Evolutionary conservation across 2,329 filamentous ascomycete genomes (phyloP).

Genomic region (Penicillium expansum): DNA sequence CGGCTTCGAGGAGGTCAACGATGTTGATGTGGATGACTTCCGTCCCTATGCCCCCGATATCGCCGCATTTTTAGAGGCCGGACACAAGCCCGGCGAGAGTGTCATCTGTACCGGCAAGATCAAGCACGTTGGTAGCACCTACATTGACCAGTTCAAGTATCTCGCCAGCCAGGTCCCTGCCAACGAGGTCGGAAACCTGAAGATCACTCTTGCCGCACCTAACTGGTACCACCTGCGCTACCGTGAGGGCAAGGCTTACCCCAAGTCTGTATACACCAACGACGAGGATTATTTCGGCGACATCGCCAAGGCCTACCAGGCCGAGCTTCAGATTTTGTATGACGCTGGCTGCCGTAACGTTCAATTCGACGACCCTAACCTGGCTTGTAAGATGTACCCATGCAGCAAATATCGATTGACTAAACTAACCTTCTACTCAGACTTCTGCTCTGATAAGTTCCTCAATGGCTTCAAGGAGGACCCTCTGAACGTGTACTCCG

Average conservation of each 20-base stretch:
- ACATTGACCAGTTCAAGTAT: slow-evolving; percentile 58
- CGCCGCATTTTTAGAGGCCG: slow-evolving; percentile 59
- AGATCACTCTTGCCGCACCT: slow-evolving; percentile 66
- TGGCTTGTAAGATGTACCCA: slow-evolving; percentile 53
- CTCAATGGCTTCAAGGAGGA: slow-evolving; percentile 67
- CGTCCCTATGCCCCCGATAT: slow-evolving; percentile 60
- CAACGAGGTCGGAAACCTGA: slow-evolving; percentile 62
- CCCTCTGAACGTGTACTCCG: slow-evolving; percentile 63
- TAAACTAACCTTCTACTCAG: slow-evolving; percentile 37
- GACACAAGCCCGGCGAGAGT: slow-evolving; percentile 55
- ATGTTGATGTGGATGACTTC: slow-evolving; percentile 52
- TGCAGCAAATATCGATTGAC: not conserved
- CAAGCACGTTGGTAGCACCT: slow-evolving; percentile 56
- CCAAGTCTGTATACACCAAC: slow-evolving; percentile 54
- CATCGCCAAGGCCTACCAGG: slow-evolving; percentile 64
- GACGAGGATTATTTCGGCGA: slow-evolving; percentile 64
- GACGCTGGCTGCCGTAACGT: slow-evolving; percentile 62
- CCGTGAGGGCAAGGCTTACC: slow-evolving; percentile 55
- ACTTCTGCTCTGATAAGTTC: slow-evolving; percentile 73
- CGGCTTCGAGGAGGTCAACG: slow-evolving; percentile 54
- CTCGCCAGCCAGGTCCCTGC: slow-evolving; percentile 59
- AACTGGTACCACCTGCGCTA: slow-evolving; percentile 69
- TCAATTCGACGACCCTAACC: slow-evolving; percentile 66
- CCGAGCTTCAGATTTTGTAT: slow-evolving; percentile 61
- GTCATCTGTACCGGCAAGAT: slow-evolving; percentile 59